Conservation (phyloP, 805 yeast species). For the Novakomyces olei region DNA sequence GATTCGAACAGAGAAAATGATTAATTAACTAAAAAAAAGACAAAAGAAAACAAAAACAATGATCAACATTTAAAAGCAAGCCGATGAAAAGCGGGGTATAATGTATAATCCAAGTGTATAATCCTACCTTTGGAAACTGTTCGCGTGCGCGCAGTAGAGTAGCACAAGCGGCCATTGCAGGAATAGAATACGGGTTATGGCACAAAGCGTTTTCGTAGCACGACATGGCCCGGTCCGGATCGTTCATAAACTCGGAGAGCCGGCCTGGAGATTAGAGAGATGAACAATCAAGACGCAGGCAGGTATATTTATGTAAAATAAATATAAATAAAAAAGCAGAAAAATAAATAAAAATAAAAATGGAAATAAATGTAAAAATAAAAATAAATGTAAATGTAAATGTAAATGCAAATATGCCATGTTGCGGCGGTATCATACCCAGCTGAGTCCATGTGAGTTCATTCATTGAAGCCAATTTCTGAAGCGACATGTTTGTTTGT, state of each 20-base stretch:
- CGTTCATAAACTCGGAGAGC: constrained; percentile 73
- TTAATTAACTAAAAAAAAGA: no score
- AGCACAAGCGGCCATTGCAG: constrained; percentile 67
- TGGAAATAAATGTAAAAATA: no score
- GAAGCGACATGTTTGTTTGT: no score
- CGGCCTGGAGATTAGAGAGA: constrained; percentile 83
- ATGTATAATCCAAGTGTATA: no score
- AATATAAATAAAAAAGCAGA: no score
- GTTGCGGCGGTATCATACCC: constrained; percentile 5
- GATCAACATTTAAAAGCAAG: no score
- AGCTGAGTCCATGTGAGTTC: constrained; percentile 12
- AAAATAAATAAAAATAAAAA: no score
- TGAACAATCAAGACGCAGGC: not conserved
- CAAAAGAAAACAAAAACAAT: no score
- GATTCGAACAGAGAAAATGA: no score
- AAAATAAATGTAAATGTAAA: no score
- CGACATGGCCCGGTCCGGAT: constrained; percentile 67
- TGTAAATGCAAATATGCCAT: not conserved
- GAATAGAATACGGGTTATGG: constrained; percentile 67
- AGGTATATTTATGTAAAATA: not conserved
- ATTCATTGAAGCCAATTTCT: constrained; percentile 10
- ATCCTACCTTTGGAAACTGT: constrained; percentile 66
- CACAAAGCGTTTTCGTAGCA: constrained; percentile 76
- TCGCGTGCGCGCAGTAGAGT: constrained; percentile 74
- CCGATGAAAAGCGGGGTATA: no score